phyloP scores from a whole-genome alignment of 2,329 filamentous ascomycete species.

The Calonectria leucothoes region DNA sequence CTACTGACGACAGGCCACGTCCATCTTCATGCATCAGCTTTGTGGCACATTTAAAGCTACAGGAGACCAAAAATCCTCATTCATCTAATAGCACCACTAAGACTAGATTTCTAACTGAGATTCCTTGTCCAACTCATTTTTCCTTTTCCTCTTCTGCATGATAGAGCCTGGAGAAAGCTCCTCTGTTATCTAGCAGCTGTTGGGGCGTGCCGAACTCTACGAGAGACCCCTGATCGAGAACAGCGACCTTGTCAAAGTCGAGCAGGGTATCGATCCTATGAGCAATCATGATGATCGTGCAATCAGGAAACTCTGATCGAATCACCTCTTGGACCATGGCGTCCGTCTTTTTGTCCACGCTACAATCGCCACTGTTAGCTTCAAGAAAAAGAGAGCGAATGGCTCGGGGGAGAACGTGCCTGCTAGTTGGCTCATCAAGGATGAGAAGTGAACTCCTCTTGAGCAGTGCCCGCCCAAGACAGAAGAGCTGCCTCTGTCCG shows the following conservation, averaged over 20 bases:
- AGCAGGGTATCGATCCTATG: slow-evolving; percentile 47
- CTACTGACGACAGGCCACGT: too few relatives aligned
- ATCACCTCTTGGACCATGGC: slow-evolving; percentile 45
- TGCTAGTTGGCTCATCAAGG: slow-evolving; percentile 55
- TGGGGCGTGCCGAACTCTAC: slow-evolving; percentile 44
- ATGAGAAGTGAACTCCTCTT: slow-evolving; percentile 43
- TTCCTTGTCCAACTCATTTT: background rate
- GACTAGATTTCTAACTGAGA: background rate
- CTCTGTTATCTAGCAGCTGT: slow-evolving; percentile 29
- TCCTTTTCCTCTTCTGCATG: slow-evolving; percentile 37
- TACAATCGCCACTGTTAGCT: slow-evolving; percentile 26
- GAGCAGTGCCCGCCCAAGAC: slow-evolving; percentile 45
- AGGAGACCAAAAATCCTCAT: background rate
- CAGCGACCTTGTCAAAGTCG: slow-evolving; percentile 49
- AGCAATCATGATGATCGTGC: slow-evolving; percentile 50
- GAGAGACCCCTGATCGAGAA: slow-evolving; percentile 44
- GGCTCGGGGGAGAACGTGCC: slow-evolving; percentile 25
- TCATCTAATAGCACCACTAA: background rate
- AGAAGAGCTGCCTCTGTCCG: slow-evolving; percentile 48
- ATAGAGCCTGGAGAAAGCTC: slow-evolving; percentile 40
- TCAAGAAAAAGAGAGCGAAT: background rate
- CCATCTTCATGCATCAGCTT: too few relatives aligned
- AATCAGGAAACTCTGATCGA: slow-evolving; percentile 42
- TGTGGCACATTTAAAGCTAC: too few relatives aligned
- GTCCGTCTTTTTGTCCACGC: slow-evolving; percentile 46